These are phyloP conservation scores for Leishmania guyanensis DNA, from an alignment of 208 protist genomes.

Conservation along the genomic window DNA sequence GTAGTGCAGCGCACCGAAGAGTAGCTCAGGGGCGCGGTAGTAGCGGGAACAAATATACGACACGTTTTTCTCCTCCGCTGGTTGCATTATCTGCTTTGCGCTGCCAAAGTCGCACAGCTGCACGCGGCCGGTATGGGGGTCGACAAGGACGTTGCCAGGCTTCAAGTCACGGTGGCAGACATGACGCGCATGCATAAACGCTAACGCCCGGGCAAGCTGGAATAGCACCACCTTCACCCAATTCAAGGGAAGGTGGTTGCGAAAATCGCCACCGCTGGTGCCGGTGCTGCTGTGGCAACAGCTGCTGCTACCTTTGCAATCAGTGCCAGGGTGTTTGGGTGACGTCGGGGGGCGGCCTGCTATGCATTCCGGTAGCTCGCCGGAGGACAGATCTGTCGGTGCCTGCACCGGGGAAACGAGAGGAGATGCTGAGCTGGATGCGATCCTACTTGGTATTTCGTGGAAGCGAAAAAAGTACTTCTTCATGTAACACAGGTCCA, in stretches of 20 bases:
- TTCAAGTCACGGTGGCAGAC: slow-evolving; percentile 93
- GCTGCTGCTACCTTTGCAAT: neutral
- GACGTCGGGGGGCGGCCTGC: neutral
- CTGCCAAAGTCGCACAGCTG: slow-evolving; percentile 93
- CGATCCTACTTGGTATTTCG: slow-evolving; percentile 30
- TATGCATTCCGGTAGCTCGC: neutral
- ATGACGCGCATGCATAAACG: slow-evolving; percentile 81
- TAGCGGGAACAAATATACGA: slow-evolving; percentile 94
- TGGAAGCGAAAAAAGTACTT: slow-evolving; percentile 76
- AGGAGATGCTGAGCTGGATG: neutral
- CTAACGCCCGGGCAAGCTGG: slow-evolving; percentile 97
- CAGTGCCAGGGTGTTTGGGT: neutral
- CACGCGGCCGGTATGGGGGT: slow-evolving; percentile 57
- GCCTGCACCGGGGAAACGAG: neutral
- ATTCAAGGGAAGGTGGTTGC: slow-evolving; percentile 27
- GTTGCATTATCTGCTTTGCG: slow-evolving; percentile 72
- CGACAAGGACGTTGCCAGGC: slow-evolving; percentile 88
- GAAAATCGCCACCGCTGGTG: neutral
- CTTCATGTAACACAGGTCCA: slow-evolving; percentile 95
- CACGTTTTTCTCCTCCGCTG: slow-evolving; percentile 68
- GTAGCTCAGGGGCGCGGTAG: slow-evolving; percentile 96
- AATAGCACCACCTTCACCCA: slow-evolving; percentile 93
- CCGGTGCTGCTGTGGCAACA: slow-evolving; percentile 3
- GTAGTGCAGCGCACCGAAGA: slow-evolving; percentile 91
- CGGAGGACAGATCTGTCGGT: neutral